A percentile compares a stretch with the other conserved stretches of the same genome.
phyloP scores from a whole-genome alignment of 306 rosid genomes.

The Prosopis cineraria region DNA sequence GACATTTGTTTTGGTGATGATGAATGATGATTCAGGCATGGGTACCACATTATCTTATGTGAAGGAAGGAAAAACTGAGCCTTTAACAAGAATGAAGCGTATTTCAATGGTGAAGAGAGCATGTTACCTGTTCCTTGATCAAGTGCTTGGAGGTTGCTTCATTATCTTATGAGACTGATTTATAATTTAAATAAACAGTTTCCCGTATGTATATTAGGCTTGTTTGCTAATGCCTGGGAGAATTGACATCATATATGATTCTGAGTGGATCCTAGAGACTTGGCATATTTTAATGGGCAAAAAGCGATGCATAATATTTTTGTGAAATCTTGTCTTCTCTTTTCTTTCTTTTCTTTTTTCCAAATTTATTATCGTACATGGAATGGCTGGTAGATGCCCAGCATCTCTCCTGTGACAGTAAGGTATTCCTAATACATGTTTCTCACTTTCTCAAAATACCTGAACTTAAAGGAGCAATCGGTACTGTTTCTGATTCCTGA shows the following conservation, averaged over 20 bases:
- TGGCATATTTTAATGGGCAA: not conserved
- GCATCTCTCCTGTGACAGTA: constrained; percentile 46
- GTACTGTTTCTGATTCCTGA: constrained; percentile 38
- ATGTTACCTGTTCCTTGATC: constrained; percentile 20
- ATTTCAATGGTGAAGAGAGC: constrained; percentile 30
- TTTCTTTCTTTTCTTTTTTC: not conserved
- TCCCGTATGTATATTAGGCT: constrained; percentile 25
- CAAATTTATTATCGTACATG: constrained; percentile 33
- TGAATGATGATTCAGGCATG: constrained; percentile 67
- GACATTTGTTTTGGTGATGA: constrained; percentile 23
- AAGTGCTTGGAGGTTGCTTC: constrained; percentile 33
- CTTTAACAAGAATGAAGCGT: constrained; percentile 24
- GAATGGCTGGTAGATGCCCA: constrained; percentile 47
- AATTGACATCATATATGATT: constrained; percentile 30
- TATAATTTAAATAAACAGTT: constrained; percentile 33
- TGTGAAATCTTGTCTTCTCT: not conserved
- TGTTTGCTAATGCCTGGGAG: constrained; percentile 8
- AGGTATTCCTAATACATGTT: constrained; percentile 50
- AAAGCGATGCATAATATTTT: not conserved
- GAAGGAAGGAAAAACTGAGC: constrained; percentile 93
- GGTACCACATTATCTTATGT: constrained; percentile 83
- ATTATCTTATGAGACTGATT: constrained; percentile 26
- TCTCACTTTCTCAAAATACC: constrained; percentile 43
- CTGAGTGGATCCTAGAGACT: constrained; percentile 32
- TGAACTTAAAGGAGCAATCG: constrained; percentile 45